These are phyloP conservation scores for Grosmannia clavigera DNA, from an alignment of 2,329 filamentous ascomycete species.

Conservation along the genomic window DNA sequence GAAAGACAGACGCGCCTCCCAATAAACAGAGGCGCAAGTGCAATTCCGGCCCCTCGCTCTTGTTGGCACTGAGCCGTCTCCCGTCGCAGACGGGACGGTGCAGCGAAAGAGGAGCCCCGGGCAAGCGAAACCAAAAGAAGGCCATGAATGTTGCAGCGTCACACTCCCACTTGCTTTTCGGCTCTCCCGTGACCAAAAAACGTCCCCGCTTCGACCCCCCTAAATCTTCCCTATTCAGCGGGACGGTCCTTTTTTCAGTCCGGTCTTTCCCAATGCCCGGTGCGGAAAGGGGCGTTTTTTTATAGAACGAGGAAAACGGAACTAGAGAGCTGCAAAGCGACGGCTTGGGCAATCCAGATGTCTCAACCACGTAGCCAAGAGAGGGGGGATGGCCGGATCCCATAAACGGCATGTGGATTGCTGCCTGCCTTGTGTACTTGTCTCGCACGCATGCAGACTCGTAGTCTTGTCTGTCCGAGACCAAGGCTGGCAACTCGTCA, in stretches of 20 bases:
- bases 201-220: conserved; percentile 6
- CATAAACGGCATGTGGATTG: not conserved
- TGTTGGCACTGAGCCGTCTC: not conserved
- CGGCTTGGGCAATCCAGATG: not conserved
- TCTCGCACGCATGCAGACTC: not conserved
- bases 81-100: not conserved
- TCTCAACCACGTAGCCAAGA: not conserved
- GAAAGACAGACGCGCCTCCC: no score
- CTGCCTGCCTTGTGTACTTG: not conserved
- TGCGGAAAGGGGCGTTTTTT: conserved; percentile 6
- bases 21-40: not conserved
- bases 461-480: not conserved
- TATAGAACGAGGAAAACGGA: conserved; percentile 6
- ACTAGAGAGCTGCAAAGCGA: not conserved
- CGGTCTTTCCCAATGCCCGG: conserved; percentile 4
- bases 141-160: not conserved
- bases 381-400: not conserved
- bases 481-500: not conserved
- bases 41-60: not conserved
- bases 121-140: not conserved
- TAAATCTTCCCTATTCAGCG: conserved; percentile 4
- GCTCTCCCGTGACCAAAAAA: conserved; percentile 10
- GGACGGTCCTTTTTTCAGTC: conserved; percentile 10
- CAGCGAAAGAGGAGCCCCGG: not conserved
- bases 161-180: not conserved